Evolutionary conservation across 257 asterid species (phyloP), one percentile per base, ranked within the genome.

Genomic region (Eustoma russellianum): DNA sequence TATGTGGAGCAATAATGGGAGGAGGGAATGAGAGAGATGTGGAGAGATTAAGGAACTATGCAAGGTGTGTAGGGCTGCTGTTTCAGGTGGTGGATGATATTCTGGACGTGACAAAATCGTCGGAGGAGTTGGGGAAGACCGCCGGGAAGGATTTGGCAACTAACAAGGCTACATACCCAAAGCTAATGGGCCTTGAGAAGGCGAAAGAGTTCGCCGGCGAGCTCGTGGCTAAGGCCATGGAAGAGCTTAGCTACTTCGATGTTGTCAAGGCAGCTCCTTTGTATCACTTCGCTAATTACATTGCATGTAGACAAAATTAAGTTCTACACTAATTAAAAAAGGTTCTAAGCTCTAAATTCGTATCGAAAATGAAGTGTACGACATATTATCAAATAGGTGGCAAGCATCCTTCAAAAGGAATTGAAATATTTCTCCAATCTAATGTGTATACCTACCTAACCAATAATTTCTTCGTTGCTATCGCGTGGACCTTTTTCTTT

Each of bases 1-100:
- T 85, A 0, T 79, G 81, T 41, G 95, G 92, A 9, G 88, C 86
- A 12, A 77, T 85, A 7, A n/a, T 79, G 9, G 95, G 95, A 5
- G 92, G 92, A 13, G 92, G 72, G n/a, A 73, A 61, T 11, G 60
- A 17, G 3, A 17, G 15, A 11, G 82, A 73, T 56, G 77, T 85
- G 13, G 92, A 79, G 74, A 69, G 75, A 17, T 19, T 85, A 69
- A 77, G 86, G 59, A 77, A 48, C 53, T 85, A 70, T 51, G 88
- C 92, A 0, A 75, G 83, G 16, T 71, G 70, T 50, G 56, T 76
- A 0, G 89, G 93, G 14, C 52, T 85, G 71, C 68, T 82, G 64
- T 85, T 85, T 77, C 90, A 83, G 70, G 93, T 83, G 70, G 93
- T 83, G 72, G 93, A 83, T 57, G 91, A 79, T 35, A 74, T 83